These are phyloP conservation scores for Paraglomus brasilianum DNA, from an alignment of 192 early-diverging fungal species.

Conservation along the genomic window DNA sequence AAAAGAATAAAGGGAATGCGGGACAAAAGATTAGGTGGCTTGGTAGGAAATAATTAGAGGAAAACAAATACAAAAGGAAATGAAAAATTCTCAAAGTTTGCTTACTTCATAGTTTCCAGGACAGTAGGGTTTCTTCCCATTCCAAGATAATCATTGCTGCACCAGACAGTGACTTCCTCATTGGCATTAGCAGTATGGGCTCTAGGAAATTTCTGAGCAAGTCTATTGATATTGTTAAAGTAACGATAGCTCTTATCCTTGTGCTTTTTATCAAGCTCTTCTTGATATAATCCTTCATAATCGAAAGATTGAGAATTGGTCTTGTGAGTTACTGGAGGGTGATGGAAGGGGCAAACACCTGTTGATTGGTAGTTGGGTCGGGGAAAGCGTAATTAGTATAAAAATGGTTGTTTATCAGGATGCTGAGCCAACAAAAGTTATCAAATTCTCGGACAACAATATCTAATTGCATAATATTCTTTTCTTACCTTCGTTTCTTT, in stretches of 20 bases:
- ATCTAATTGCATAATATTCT: neutral
- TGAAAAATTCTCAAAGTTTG: constrained; percentile 5
- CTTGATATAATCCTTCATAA: constrained; percentile 86
- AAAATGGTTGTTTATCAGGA: neutral
- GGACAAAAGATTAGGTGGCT: neutral
- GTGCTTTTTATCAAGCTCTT: constrained; percentile 92
- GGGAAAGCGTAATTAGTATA: neutral
- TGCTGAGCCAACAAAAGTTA: neutral
- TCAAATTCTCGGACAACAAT: neutral
- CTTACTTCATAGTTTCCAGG: constrained; percentile 88
- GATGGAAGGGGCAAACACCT: constrained; percentile 37
- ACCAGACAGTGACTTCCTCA: constrained; percentile 97
- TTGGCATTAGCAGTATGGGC: constrained; percentile 86
- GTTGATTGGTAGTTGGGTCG: constrained; percentile 16
- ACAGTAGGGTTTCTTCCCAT: constrained; percentile 90
- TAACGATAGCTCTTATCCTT: constrained; percentile 97
- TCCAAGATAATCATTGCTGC: constrained; percentile 98
- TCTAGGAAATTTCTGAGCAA: constrained; percentile 87
- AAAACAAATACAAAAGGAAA: neutral
- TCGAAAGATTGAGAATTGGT: constrained; percentile 65
- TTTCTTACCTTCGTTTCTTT: neutral
- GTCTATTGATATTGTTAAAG: constrained; percentile 99
- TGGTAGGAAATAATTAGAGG: constrained; percentile 3
- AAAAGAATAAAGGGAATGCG: neutral
- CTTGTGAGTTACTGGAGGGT: constrained; percentile 40